A percentile compares a stretch with the other conserved stretches of the same genome.
Conservation (phyloP, 1,284 basidiomycete species). For the Uromyces viciae-fabae region DNA sequence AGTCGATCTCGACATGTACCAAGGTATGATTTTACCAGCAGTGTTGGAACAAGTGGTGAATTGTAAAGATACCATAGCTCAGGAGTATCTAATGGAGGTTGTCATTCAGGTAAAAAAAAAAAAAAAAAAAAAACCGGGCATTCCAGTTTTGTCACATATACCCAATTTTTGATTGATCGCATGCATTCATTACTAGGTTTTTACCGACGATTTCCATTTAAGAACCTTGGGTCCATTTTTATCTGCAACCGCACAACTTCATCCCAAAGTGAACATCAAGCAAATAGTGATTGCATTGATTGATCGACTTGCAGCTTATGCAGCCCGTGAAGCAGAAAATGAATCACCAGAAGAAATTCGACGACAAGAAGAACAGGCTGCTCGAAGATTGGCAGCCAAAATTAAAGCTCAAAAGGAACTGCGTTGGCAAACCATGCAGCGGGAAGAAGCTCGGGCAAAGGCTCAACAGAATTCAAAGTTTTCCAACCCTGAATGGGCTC, state of each 20-base stretch:
- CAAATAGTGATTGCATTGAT: constrained; percentile 91
- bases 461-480: constrained; percentile 47
- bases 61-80: constrained; percentile 93
- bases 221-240: constrained; percentile 87
- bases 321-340: constrained; percentile 84
- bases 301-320: constrained; percentile 87
- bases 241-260: constrained; percentile 83
- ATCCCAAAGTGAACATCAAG: constrained; percentile 95
- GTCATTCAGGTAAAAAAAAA: constrained; percentile 76
- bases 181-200: constrained; percentile 63
- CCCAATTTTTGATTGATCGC: not conserved
- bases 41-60: constrained; percentile 91
- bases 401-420: constrained; percentile 70
- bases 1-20: constrained; percentile 85
- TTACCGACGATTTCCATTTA: constrained; percentile 92
- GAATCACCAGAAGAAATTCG: constrained; percentile 89
- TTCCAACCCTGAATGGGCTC: constrained; percentile 53
- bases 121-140: too few relatives aligned
- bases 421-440: constrained; percentile 57
- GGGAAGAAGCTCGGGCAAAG: constrained; percentile 57
- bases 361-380: constrained; percentile 82
- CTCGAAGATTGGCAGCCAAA: constrained; percentile 74
- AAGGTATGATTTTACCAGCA: constrained; percentile 74
- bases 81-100: constrained; percentile 97
- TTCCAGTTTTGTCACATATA: not conserved